phyloP scores from a whole-genome alignment of 306 rosid species.

The Malus domestica region ASM211411v1 NC_041794.1:29013001-29013500 shows the following conservation, averaged over 20 bases:
- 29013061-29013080: constrained; percentile 22
- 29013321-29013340: constrained; percentile 22
- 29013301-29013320: constrained; percentile 18
- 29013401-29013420: background rate
- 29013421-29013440: background rate
- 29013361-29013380: constrained; percentile 14
- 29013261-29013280: constrained; percentile 29
- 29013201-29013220: background rate
- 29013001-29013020: constrained; percentile 25
- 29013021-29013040: constrained; percentile 35
- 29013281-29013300: constrained; percentile 18
- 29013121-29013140: constrained; percentile 17
- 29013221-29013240: background rate
- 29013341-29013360: constrained; percentile 27
- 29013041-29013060: constrained; percentile 12
- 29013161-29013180: background rate
- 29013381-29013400: too few relatives aligned
- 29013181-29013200: background rate
- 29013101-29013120: constrained; percentile 32
- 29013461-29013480: background rate
- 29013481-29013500: constrained; percentile 13
- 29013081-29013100: constrained; percentile 31
- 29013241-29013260: constrained; percentile 33
- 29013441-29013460: too few relatives aligned
- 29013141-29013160: constrained; percentile 22